Evolutionary conservation across 495 filamentous ascomycete species (phyloP), one percentile per base, ranked within the genome.

Genomic region (Annulohypoxylon bovei): DNA sequence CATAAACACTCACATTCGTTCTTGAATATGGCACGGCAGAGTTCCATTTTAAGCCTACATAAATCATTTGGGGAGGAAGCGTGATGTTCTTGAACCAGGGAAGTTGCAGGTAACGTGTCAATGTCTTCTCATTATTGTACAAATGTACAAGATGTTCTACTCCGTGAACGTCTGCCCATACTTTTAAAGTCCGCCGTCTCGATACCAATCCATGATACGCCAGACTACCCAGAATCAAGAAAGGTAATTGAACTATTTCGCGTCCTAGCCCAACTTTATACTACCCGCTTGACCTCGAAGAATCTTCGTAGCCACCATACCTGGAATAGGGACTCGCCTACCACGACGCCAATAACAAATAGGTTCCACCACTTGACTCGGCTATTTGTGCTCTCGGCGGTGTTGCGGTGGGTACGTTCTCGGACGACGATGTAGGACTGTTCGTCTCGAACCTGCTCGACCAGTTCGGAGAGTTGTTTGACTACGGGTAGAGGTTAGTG

Each of bases 291-390:
- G 37, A 97, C 95, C 92, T 99, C 95, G 78, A 99, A 99, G 84
- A 99, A 98, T 76, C 96, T 84, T 86, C 97, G 95, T 79, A 99
- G 78, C 92, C 95, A 99, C 95, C 96, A 98, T 67, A 99, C 96
- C 82, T 99, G 95, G 85, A 98, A 99, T 54, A 98, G 83, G 74
- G 93, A 93, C 84, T 97, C 93, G 47, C 91, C 95, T 65, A 95
- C 85, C 50, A 99, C 86, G 60, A 99, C 91, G 55, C 89, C 87
- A 62, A 99, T 86, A 81, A 98, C 94, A 81, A 98, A 98, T 67
- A 98, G 87, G 78, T 94, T 98, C 96, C 96, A 99, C 95, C 95
- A 99, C 82, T 99, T 99, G 65, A 99, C 95, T 58, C 95, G 85
- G 67, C 89, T 88, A 80, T 99, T 99, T 62, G 95, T 99, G 87